Evolutionary conservation across 257 asterid genomes (phyloP).

Genomic region (Solanum etuberosum): DNA sequence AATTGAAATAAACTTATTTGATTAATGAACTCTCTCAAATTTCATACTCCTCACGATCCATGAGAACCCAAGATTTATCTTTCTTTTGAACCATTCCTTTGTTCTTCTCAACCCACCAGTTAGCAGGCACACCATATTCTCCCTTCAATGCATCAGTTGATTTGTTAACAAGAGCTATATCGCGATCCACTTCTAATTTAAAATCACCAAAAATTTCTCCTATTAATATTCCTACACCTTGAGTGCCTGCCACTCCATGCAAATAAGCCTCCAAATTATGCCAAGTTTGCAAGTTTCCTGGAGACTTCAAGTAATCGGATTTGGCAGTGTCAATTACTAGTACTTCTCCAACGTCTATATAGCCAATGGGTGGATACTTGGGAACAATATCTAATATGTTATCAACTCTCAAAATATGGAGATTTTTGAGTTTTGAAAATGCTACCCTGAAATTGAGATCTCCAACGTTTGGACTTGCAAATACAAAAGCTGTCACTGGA

Average conservation of each 20-base stretch:
- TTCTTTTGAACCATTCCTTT: constrained; percentile 71
- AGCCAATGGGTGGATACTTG: constrained; percentile 32
- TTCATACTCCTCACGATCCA: constrained; percentile 33
- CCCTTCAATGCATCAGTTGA: constrained; percentile 36
- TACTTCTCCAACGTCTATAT: constrained; percentile 56
- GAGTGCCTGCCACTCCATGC: constrained; percentile 78
- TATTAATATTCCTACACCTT: constrained; percentile 16
- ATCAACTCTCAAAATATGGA: constrained; percentile 30
- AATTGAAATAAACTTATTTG: neutral
- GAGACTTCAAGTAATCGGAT: constrained; percentile 44
- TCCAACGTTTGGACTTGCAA: constrained; percentile 21
- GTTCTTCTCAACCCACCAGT: constrained; percentile 61
- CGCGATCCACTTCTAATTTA: constrained; percentile 37
- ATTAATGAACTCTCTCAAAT: neutral
- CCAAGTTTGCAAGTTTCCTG: constrained; percentile 30
- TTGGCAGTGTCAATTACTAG: constrained; percentile 41
- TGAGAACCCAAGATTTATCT: constrained; percentile 67
- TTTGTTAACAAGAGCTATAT: constrained; percentile 52
- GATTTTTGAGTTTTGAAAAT: constrained; percentile 10
- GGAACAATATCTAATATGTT: constrained; percentile 59
- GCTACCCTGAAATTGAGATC: constrained; percentile 20
- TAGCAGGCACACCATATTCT: constrained; percentile 39
- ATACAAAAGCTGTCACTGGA: constrained; percentile 21
- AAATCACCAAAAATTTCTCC: constrained; percentile 29
- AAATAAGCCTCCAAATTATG: constrained; percentile 54